These are phyloP conservation scores for Cladophialophora yegresii DNA, from an alignment of 2,329 filamentous ascomycete species.

Conservation along the genomic window DNA sequence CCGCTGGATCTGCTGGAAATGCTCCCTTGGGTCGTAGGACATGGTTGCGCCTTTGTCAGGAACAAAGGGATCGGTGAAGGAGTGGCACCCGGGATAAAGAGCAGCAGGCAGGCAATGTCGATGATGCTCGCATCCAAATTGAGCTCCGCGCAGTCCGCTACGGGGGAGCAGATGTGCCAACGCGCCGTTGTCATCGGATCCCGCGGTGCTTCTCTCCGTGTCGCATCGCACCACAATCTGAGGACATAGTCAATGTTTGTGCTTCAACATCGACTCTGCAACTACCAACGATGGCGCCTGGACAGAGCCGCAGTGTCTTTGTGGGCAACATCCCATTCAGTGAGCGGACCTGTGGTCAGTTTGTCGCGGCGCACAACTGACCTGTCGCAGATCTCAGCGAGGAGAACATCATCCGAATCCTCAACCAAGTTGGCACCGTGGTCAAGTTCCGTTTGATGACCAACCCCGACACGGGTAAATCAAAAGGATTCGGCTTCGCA, in stretches of 20 bases:
- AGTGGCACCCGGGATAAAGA: constrained; percentile 1
- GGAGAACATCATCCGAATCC: constrained; percentile 92
- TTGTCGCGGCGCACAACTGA: constrained; percentile 16
- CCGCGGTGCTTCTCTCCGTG: not conserved
- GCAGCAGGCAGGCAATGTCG: constrained; percentile 16
- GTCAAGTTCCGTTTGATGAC: constrained; percentile 91
- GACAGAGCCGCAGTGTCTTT: constrained; percentile 50
- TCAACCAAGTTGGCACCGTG: constrained; percentile 85
- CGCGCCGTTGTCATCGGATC: not conserved
- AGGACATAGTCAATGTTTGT: not conserved
- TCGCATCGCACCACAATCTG: not conserved
- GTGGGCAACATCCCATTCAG: constrained; percentile 66
- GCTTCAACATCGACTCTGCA: not conserved
- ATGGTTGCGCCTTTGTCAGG: constrained; percentile 25
- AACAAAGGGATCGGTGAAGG: constrained; percentile 15
- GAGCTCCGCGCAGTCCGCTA: not conserved
- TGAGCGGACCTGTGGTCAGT: constrained; percentile 59
- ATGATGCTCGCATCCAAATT: constrained; percentile 16
- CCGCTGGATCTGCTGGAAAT: constrained; percentile 66
- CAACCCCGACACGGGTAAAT: constrained; percentile 89
- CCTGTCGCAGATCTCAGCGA: constrained; percentile 76
- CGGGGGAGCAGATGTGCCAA: constrained; percentile 6
- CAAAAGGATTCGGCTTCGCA: constrained; percentile 95
- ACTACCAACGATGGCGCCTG: constrained; percentile 45
- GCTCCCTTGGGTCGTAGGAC: constrained; percentile 59